Evolutionary conservation across 768 basidiomycete species (phyloP).

Genomic region (Boletellus ananas): DNA sequence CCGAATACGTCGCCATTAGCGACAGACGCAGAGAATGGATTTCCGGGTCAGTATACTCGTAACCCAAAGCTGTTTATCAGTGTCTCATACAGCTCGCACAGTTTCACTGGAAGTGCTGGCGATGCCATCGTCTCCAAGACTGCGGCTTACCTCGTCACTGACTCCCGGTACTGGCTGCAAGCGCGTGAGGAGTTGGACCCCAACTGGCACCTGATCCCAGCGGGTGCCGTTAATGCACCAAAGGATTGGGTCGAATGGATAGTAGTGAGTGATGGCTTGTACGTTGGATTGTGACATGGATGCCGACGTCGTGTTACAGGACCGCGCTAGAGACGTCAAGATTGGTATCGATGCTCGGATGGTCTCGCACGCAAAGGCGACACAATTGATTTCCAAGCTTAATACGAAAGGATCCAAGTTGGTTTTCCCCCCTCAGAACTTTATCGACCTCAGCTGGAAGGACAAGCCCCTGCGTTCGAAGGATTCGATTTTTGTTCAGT

Average conservation of each 20-base stretch:
- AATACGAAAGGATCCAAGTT: constrained; percentile 56
- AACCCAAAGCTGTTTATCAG: constrained; percentile 24
- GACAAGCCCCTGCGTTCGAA: constrained; percentile 68
- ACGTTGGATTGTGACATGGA: neutral
- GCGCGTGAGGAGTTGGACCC: constrained; percentile 64
- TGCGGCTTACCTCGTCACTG: constrained; percentile 70
- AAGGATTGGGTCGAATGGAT: constrained; percentile 83
- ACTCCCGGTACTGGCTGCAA: constrained; percentile 83
- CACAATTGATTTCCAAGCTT: constrained; percentile 55
- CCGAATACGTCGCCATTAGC: constrained; percentile 73
- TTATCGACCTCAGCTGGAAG: constrained; percentile 79
- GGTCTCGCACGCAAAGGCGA: constrained; percentile 70
- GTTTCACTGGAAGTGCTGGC: constrained; percentile 66
- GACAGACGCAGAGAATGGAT: constrained; percentile 80
- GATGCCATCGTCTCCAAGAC: constrained; percentile 64
- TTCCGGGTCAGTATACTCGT: constrained; percentile 53
- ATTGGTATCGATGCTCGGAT: constrained; percentile 86
- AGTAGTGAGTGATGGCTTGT: constrained; percentile 39
- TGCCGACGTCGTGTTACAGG: constrained; percentile 27
- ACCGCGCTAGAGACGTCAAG: constrained; percentile 39
- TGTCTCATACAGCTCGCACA: constrained; percentile 27
- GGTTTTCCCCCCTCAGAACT: constrained; percentile 77
- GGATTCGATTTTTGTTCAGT: constrained; percentile 62
- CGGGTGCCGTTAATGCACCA: constrained; percentile 49
- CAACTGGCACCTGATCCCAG: constrained; percentile 68